Evolutionary conservation across 805 yeast species (phyloP), one percentile per base, ranked within the genome.

Genomic region (Lipomyces spencermartinsiae): DNA sequence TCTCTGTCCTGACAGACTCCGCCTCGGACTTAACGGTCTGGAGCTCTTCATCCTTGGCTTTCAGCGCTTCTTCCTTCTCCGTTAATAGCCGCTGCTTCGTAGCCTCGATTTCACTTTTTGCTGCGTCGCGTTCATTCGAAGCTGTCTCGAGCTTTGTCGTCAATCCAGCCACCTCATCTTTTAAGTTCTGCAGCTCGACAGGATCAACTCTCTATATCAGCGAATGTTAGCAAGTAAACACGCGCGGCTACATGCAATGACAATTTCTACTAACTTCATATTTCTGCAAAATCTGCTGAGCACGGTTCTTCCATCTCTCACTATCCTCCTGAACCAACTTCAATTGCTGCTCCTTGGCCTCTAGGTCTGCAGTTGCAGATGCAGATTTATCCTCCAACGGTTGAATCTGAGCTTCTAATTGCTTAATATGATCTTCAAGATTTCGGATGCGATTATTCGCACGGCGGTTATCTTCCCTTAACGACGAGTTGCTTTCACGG

Each of bases 401-500:
- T 43, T 82, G 83, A 3, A 85, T 54, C 62, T 81, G 79, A 1
- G 62, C 73, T 4, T 76, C 72, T 1, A 81, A 61, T 0, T 67
- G 71, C 2, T 75, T 74, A 16, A 86, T 62, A 68, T 83, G 78
- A 1, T 68, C 59, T 73, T 86, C 86, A 53, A 89, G 79, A 6
- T 76, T 76, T 54, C 74, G 72, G 14, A 81, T 78, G 62, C 75
- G 78, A 16, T 74, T 71, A 29, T 76, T 66, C 55, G 77, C 77
- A 3, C 74, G 68, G 31, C 77, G 76, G 64, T 82, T 78, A 63
- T 88, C 91, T 64, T 81, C 80, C 61, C 93, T 83, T 71, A 90
- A 80, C 1, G 91, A 85, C 8, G 82, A 79, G 73, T 90, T 90
- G 73, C 92, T 88, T 76, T 90, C 94, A 62, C 90, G 82, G 64